Percentiles rank a stretch among this genome's conserved stretches.
phyloP scores from a whole-genome alignment of 2,329 filamentous ascomycete species.

The Cryphonectria nitschkei region DNA sequence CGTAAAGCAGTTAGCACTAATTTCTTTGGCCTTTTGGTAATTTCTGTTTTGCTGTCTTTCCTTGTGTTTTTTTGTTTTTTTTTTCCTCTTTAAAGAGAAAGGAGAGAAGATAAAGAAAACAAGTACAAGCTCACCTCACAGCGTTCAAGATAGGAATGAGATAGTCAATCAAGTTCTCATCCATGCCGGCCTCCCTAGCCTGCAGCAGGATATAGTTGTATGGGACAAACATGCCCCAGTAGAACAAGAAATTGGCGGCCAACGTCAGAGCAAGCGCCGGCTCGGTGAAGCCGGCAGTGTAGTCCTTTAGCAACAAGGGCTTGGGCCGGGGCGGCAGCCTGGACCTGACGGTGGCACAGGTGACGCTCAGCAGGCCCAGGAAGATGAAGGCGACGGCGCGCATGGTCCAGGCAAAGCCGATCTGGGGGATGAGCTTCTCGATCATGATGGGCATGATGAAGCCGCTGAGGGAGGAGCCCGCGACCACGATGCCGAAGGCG shows the following conservation, averaged over 20 bases:
- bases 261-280: constrained; percentile 48
- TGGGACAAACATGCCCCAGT: constrained; percentile 58
- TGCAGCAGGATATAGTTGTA: constrained; percentile 58
- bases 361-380: constrained; percentile 38
- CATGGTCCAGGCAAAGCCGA: constrained; percentile 47
- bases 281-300: constrained; percentile 51
- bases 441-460: constrained; percentile 61
- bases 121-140: constrained; percentile 43
- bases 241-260: constrained; percentile 56
- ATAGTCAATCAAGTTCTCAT: constrained; percentile 47
- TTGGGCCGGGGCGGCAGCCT: constrained; percentile 40
- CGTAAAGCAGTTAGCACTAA: constrained; percentile 4
- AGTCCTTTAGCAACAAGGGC: constrained; percentile 51
- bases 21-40: background rate
- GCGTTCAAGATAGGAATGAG: constrained; percentile 62
- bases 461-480: constrained; percentile 55
- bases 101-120: background rate
- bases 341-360: constrained; percentile 40
- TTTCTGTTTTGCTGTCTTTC: too few relatives aligned
- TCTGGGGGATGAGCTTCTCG: constrained; percentile 52
- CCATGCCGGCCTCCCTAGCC: constrained; percentile 49
- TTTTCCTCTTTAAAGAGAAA: background rate
- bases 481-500: constrained; percentile 52
- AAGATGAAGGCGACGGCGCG: constrained; percentile 44
- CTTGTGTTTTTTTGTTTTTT: background rate